Conservation (phyloP, 2,329 filamentous ascomycete genomes). For the Xylaria sp. region DNA sequence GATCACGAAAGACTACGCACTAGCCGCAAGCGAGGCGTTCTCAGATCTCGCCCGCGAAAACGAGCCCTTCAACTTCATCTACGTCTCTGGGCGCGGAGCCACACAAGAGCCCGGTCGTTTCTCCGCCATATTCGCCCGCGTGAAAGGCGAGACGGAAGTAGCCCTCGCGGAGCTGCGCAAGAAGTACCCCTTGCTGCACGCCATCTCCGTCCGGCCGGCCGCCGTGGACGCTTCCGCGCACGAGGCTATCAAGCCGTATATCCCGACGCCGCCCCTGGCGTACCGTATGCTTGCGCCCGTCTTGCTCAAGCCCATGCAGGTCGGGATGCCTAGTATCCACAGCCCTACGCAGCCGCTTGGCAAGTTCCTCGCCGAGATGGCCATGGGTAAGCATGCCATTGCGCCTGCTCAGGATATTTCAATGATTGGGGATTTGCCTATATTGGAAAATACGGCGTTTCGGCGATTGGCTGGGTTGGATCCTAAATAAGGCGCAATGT, state of each 20-base stretch:
- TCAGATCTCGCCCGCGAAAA: constrained; percentile 45
- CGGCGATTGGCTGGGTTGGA: constrained; percentile 33
- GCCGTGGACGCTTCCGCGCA: constrained; percentile 60
- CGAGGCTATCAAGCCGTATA: constrained; percentile 48
- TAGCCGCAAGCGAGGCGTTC: constrained; percentile 54
- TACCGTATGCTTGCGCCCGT: constrained; percentile 19
- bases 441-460: constrained; percentile 41
- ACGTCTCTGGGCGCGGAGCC: constrained; percentile 69
- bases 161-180: constrained; percentile 59
- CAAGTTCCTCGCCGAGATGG: constrained; percentile 51
- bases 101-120: constrained; percentile 62
- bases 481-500: constrained; percentile 11
- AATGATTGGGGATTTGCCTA: constrained; percentile 39
- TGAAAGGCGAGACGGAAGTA: constrained; percentile 72
- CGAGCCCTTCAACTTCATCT: constrained; percentile 70
- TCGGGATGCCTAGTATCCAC: constrained; percentile 30
- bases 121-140: constrained; percentile 62
- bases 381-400: constrained; percentile 47
- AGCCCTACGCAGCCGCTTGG: constrained; percentile 54
- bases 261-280: constrained; percentile 42
- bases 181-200: constrained; percentile 53
- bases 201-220: constrained; percentile 63
- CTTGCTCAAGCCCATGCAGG: constrained; percentile 38
- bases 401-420: constrained; percentile 32
- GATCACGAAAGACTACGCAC: constrained; percentile 70